phyloP scores from a whole-genome alignment of 225 moss, liverwort and hornwort species.

The Straminergon stramineum region DNA sequence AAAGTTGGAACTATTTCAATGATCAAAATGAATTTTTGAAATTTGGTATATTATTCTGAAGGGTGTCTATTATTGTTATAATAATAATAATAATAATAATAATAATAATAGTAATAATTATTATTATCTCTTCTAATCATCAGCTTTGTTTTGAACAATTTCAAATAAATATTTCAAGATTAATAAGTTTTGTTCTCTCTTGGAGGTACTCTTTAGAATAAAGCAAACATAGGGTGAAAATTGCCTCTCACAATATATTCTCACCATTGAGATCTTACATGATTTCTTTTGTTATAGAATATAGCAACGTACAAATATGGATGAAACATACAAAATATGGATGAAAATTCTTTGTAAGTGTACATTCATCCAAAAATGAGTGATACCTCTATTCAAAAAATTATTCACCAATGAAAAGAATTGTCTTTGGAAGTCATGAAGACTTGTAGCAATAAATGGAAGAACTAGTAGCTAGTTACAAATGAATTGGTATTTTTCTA shows the following conservation, averaged over 20 bases:
- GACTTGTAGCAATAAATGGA: background rate
- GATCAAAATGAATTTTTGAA: background rate
- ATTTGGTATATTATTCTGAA: no score
- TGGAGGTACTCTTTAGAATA: accelerated
- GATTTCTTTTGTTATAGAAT: no score
- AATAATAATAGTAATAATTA: no score
- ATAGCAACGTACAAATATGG: no score
- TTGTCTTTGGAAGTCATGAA: background rate
- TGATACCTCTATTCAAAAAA: accelerated
- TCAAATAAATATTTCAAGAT: background rate
- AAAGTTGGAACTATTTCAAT: background rate
- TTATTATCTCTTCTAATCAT: no score
- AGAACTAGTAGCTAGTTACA: accelerated
- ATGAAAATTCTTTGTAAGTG: background rate
- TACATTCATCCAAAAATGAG: background rate
- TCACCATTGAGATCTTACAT: no score
- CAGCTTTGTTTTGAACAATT: background rate
- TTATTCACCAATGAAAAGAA: no score
- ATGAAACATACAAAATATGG: background rate
- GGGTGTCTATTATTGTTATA: no score
- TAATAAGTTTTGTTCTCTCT: background rate
- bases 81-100: no score
- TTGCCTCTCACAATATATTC: background rate
- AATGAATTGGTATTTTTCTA: background rate
- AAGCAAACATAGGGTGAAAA: background rate